Evolutionary conservation across 495 filamentous ascomycete species (phyloP).

Genomic region (Penicillium coprophilum): DNA sequence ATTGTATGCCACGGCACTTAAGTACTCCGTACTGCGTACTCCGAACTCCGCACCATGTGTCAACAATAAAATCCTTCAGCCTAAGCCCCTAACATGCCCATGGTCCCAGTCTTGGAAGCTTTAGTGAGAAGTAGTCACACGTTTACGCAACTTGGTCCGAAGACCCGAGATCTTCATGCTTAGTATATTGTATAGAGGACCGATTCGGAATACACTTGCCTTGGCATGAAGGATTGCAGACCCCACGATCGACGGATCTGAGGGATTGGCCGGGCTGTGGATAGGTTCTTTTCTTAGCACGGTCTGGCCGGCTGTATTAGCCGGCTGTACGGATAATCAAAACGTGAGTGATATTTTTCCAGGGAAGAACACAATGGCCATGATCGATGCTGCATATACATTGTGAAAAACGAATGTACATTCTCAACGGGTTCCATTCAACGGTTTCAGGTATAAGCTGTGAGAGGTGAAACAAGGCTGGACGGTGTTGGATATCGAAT

Average conservation of each 20-base stretch:
- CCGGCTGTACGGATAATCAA: not conserved
- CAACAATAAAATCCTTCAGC: not conserved
- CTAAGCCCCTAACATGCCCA: not conserved
- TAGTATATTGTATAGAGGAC: too few species aligned
- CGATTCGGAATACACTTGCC: not conserved
- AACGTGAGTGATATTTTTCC: not conserved
- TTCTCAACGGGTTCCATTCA: not conserved
- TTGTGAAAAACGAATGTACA: not conserved
- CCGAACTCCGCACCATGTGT: not conserved
- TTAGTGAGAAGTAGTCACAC: not conserved
- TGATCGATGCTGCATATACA: not conserved
- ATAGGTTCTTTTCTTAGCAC: not conserved
- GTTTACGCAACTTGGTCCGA: not conserved
- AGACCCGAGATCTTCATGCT: not conserved
- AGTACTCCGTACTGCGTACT: not conserved
- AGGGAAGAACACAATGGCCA: not conserved
- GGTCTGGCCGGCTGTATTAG: not conserved
- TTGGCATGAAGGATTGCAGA: not conserved
- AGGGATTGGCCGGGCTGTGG: not conserved
- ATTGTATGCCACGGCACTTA: not conserved
- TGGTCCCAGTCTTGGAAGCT: not conserved
- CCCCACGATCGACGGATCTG: not conserved
- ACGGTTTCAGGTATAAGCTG: not conserved
- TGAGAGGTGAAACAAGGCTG: too few species aligned
- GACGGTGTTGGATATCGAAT: not conserved